Percentiles rank a stretch among this genome's conserved stretches.
Evolutionary conservation across 164 flowering plant species (phyloP).

Genomic region (Piper longum): DNA sequence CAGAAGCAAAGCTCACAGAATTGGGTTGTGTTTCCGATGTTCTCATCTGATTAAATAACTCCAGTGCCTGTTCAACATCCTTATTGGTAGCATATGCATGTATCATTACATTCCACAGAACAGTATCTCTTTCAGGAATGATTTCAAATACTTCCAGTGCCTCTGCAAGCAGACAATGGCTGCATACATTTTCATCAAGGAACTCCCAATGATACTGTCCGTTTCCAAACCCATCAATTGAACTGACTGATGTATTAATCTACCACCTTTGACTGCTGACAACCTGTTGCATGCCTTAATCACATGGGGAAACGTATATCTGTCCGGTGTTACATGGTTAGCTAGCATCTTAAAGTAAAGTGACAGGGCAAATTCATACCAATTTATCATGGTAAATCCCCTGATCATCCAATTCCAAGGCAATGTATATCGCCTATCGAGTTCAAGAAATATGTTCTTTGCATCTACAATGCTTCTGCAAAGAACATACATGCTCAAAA

Average conservation of each 20-base stretch:
- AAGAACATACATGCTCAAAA: constrained; percentile 56
- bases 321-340: constrained; percentile 50
- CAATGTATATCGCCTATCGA: constrained; percentile 23
- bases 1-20: constrained; percentile 46
- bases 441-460: constrained; percentile 24
- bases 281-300: constrained; percentile 63
- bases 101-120: constrained; percentile 82
- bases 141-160: constrained; percentile 56
- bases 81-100: constrained; percentile 46
- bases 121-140: constrained; percentile 45
- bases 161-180: constrained; percentile 31
- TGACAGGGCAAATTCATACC: neutral
- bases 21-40: constrained; percentile 28
- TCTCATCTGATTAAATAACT: constrained; percentile 41
- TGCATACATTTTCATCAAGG: constrained; percentile 52
- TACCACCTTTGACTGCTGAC: constrained; percentile 31
- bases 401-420: constrained; percentile 94
- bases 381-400: constrained; percentile 23
- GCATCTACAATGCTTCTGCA: constrained; percentile 38
- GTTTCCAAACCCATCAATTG: constrained; percentile 30
- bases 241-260: constrained; percentile 32
- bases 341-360: constrained; percentile 73
- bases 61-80: constrained; percentile 20
- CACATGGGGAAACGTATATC: constrained; percentile 63
- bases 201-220: constrained; percentile 62